Base-by-base conservation (phyloP, 2,329 filamentous ascomycete species). In the Xylaria digitata region DNA sequence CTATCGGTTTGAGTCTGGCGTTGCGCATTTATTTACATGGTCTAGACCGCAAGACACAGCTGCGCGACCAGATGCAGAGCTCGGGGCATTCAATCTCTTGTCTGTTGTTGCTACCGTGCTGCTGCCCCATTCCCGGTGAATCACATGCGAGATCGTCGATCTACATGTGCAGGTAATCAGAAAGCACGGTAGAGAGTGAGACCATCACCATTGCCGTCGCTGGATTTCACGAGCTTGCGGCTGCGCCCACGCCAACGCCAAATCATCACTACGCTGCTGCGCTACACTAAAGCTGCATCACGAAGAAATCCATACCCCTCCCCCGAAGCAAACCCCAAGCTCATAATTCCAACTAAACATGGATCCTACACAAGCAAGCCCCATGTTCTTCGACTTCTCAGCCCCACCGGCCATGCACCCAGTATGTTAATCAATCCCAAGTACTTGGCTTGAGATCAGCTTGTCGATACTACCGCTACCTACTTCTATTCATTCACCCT, bases 321-420 rank as follows among this genome's bases (percentile, higher is more conserved):
- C 59, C 68, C 45, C 56, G 30, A 21, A 23, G 50, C 23, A 1
- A 21, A 34, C 58, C 32, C 56, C 50, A 15, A 11, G 30, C 30
- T 2, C 30, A 15, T 6, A 19, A 19, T n/a, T n/a, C 30, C 23
- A 32, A 26, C 40, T 34, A 40, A 69, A 61, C 68, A 76, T 76
- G 74, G 73, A 76, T 59, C 71, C 72, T 63, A 59, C 71, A 66
- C 74, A 77, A 71, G 78, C 76, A 71, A 75, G 75, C 55, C 70
- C 72, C 72, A 79, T 76, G 73, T 74, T 80, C 55, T 81, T 78
- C 68, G 75, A 75, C 71, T 82, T 80, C 71, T 73, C 75, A 70
- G 67, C 67, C 66, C 71, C 75, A 66, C 69, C 68, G 54, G 68
- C 71, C 65, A 72, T 76, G 71, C 74, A 74, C 30, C 70, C 72